A percentile compares a stretch with the other conserved stretches of the same genome.
phyloP scores from a whole-genome alignment of 306 rosid species.

The Fragaria nilgerrensis region DNA sequence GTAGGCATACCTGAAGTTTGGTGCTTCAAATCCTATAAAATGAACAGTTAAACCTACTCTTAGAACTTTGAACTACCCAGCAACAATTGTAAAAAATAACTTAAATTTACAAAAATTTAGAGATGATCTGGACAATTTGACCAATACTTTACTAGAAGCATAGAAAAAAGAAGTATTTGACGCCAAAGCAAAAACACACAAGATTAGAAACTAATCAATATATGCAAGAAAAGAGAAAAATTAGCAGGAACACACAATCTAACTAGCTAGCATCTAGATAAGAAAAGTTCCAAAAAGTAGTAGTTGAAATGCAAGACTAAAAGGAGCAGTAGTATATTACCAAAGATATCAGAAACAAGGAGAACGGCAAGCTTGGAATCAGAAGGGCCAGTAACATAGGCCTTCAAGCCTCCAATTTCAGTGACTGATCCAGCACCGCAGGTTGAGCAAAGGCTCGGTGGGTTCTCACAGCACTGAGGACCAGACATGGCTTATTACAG shows the following conservation, averaged over 20 bases:
- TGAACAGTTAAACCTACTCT: neutral
- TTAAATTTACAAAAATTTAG: neutral
- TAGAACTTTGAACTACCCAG: neutral
- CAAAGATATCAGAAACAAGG: conserved; percentile 51
- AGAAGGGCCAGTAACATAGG: conserved; percentile 52
- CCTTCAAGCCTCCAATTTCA: conserved; percentile 35
- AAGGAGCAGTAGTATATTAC: conserved; percentile 22
- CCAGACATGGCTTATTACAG: conserved; percentile 50
- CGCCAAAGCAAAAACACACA: neutral
- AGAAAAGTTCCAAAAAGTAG: neutral
- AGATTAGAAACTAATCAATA: neutral
- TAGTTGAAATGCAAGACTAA: neutral
- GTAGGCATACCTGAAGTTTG: conserved; percentile 24
- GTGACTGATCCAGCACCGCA: conserved; percentile 60
- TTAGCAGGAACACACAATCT: neutral
- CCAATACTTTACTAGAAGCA: neutral
- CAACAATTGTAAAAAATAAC: neutral
- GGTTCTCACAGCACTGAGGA: conserved; percentile 61
- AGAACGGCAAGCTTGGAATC: conserved; percentile 56
- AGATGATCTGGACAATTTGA: neutral
- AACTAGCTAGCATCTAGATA: neutral
- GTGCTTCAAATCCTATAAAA: conserved; percentile 32
- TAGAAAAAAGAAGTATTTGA: neutral
- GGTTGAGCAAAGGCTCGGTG: conserved; percentile 54
- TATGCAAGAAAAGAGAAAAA: neutral